Evolutionary conservation across 139 green algal species (phyloP), one percentile per base, ranked within the genome.

Genomic region (Coccomyxa sp.): DNA sequence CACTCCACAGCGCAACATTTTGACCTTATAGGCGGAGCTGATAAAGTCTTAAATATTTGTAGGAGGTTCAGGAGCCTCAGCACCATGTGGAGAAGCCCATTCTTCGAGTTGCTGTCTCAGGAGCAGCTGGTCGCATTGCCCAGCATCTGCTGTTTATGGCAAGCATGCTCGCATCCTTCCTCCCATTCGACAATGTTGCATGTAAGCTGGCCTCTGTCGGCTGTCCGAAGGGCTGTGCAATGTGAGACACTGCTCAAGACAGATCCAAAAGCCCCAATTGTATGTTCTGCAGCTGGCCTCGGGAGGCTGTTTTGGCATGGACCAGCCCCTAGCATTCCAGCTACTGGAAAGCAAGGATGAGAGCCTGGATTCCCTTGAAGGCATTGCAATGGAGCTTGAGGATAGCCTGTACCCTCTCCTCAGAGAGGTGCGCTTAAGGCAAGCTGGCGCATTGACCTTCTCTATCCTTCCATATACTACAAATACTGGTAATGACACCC

Each of bases 381-480:
- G 94, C 31, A 94, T 98, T 31, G 90, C 93, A 38, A 98, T 98
- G 94, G 94, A 98, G 91, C 86, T 98, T 34, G 94, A 98, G 84
- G 94, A 98, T 87, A 94, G 86, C 72, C 83, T 97, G n/a, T 98
- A 95, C 88, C 94, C 94, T 0, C 87, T 98, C 55, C 86, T 98
- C 68, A 84, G 91, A 10, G 87, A 94, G 85, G 90, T 64, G 50
- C 22, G n/a, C n/a, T n/a, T n/a, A n/a, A n/a, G n/a, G n/a, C n/a
- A n/a, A n/a, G n/a, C n/a, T n/a, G n/a, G n/a, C n/a, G n/a, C n/a
- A n/a, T n/a, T 64, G 27, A 64, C 18, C 27, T 22, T 22, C 50
- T 64, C 50, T 31, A 64, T 22, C 18, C 50, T 64, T 64, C 50
- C 18, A 64, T 18, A 64, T 64, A 64, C 50, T 22, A 64, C 50